phyloP scores from a whole-genome alignment of 139 green algal species.

The Picochlorum sp. region DNA sequence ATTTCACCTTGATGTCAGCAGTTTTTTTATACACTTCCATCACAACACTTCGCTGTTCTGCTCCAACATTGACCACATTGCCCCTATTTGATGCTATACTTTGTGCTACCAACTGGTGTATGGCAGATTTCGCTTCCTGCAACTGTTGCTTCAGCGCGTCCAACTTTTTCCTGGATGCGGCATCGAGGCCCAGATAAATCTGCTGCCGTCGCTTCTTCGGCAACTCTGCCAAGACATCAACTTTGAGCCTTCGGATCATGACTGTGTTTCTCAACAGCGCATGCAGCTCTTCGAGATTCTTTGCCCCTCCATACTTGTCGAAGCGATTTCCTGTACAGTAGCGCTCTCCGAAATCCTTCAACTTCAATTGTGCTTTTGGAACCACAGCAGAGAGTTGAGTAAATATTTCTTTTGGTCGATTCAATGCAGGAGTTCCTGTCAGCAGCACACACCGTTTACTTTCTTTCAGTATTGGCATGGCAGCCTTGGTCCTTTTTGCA shows the following conservation, averaged over 20 bases:
- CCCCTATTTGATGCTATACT: background rate
- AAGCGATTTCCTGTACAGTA: slow-evolving; percentile 48
- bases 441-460: slow-evolving; percentile 57
- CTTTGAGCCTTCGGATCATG: slow-evolving; percentile 90
- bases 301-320: slow-evolving; percentile 41
- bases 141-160: slow-evolving; percentile 13
- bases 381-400: slow-evolving; percentile 54
- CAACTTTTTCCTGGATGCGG: slow-evolving; percentile 30
- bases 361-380: slow-evolving; percentile 48
- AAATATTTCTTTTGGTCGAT: slow-evolving; percentile 63
- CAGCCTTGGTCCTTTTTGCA: slow-evolving; percentile 48
- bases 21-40: slow-evolving; percentile 58
- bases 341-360: slow-evolving; percentile 65
- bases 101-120: slow-evolving; percentile 9
- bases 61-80: background rate
- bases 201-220: slow-evolving; percentile 79
- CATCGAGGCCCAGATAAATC: slow-evolving; percentile 41
- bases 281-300: slow-evolving; percentile 76
- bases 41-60: slow-evolving; percentile 20
- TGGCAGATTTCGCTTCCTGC: slow-evolving; percentile 17
- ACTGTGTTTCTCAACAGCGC: slow-evolving; percentile 54
- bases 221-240: slow-evolving; percentile 83
- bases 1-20: slow-evolving; percentile 56
- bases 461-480: slow-evolving; percentile 49
- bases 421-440: slow-evolving; percentile 67